These are phyloP conservation scores for Melampsora americana DNA, from an alignment of 1,284 basidiomycete genomes.

Conservation along the genomic window DNA sequence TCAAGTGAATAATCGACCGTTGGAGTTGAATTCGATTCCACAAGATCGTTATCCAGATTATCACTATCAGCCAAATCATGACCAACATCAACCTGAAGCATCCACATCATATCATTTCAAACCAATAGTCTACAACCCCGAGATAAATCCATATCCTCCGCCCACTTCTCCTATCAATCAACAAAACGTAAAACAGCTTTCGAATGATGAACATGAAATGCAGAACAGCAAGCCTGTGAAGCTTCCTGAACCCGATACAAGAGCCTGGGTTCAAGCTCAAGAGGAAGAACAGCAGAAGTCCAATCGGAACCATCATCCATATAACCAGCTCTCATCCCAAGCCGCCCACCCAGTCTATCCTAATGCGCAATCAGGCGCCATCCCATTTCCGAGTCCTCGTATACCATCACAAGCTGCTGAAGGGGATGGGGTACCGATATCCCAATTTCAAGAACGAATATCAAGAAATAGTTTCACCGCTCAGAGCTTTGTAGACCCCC, in stretches of 20 bases:
- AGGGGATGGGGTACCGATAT: not conserved
- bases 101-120: conserved; percentile 1
- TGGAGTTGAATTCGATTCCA: too few species aligned
- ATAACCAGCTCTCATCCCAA: not conserved
- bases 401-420: too few species aligned
- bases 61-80: not conserved
- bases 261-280: not conserved
- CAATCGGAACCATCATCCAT: not conserved
- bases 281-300: not conserved
- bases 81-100: not conserved
- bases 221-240: too few species aligned
- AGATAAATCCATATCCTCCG: conserved; percentile 40
- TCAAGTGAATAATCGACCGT: too few species aligned
- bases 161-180: conserved; percentile 1
- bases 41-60: too few species aligned
- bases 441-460: not conserved
- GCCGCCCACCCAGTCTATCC: not conserved
- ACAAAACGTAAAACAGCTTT: not conserved
- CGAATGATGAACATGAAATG: too few species aligned
- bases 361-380: not conserved
- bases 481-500: too few species aligned
- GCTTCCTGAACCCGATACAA: too few species aligned
- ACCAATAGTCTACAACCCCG: conserved; percentile 34
- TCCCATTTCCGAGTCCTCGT: not conserved
- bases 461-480: not conserved